phyloP scores from a whole-genome alignment of 257 asterid genomes.

The Paraleonurus japonicus region DNA sequence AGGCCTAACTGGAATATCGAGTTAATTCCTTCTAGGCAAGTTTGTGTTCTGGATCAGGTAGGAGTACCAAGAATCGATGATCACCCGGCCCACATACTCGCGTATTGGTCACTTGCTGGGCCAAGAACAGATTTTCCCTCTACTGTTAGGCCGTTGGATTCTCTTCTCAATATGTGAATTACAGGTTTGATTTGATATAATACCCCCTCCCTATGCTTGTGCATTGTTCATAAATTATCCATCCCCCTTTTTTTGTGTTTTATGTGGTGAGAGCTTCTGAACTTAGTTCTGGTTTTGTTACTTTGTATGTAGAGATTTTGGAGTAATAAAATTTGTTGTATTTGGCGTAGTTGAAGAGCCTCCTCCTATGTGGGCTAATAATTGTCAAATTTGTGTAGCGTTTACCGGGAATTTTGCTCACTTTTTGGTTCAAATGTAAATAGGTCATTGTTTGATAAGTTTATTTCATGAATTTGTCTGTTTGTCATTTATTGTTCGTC shows the following conservation, averaged over 20 bases:
- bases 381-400: slow-evolving; percentile 20
- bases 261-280: slow-evolving; percentile 6
- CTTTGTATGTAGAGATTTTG: slow-evolving; percentile 21
- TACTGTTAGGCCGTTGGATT: slow-evolving; percentile 50
- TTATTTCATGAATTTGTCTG: neutral
- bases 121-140: slow-evolving; percentile 75
- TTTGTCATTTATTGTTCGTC: neutral
- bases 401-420: neutral
- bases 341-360: neutral
- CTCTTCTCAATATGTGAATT: slow-evolving; percentile 6
- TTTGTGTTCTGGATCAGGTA: slow-evolving; percentile 24
- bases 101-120: slow-evolving; percentile 89
- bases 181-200: slow-evolving; percentile 3
- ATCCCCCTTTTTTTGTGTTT: neutral
- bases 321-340: slow-evolving; percentile 21
- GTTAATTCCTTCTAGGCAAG: slow-evolving; percentile 66
- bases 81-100: slow-evolving; percentile 85
- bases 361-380: slow-evolving; percentile 4
- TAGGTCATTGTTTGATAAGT: neutral
- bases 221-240: neutral
- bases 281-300: slow-evolving; percentile 17
- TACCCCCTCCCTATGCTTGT: neutral
- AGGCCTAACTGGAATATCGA: slow-evolving; percentile 82
- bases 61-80: slow-evolving; percentile 32
- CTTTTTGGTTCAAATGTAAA: neutral